phyloP scores from a whole-genome alignment of 306 rosid genomes.

The Ceratonia siliqua region DNA sequence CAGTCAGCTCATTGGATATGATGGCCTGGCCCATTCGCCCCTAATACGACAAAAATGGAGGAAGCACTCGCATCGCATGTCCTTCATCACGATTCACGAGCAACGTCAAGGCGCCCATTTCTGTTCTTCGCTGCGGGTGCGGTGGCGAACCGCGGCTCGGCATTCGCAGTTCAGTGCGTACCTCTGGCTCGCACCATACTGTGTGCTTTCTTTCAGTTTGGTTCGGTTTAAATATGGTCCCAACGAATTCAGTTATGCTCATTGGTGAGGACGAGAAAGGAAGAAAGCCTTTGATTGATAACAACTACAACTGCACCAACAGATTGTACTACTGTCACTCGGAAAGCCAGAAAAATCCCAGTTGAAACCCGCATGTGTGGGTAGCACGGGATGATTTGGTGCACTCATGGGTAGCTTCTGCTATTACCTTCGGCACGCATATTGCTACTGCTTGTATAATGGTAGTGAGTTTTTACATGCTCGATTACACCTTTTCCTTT shows the following conservation, averaged over 20 bases:
- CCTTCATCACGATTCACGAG: slow-evolving; percentile 34
- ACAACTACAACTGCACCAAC: not conserved
- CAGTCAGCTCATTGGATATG: too few species aligned
- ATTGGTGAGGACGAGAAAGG: not conserved
- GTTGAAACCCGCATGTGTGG: not conserved
- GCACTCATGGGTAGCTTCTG: not conserved
- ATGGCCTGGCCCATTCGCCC: too few species aligned
- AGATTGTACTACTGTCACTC: not conserved
- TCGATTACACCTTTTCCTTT: not conserved
- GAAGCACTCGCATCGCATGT: slow-evolving; percentile 33
- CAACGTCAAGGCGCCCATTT: slow-evolving; percentile 26
- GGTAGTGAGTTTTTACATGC: not conserved
- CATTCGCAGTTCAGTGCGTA: slow-evolving; percentile 54
- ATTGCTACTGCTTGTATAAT: slow-evolving; percentile 1
- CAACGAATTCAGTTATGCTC: not conserved
- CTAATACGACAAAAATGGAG: not conserved
- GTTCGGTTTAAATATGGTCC: not conserved
- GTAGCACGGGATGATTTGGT: not conserved
- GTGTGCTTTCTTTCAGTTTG: not conserved
- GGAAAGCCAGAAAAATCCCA: not conserved
- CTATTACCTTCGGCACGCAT: not conserved
- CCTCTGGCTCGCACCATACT: slow-evolving; percentile 50
- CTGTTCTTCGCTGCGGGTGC: slow-evolving; percentile 37
- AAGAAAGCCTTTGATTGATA: not conserved
- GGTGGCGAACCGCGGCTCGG: slow-evolving; percentile 55